These are phyloP conservation scores for Coriaria nepalensis DNA, from an alignment of 306 rosid genomes.

Conservation along the genomic window DNA sequence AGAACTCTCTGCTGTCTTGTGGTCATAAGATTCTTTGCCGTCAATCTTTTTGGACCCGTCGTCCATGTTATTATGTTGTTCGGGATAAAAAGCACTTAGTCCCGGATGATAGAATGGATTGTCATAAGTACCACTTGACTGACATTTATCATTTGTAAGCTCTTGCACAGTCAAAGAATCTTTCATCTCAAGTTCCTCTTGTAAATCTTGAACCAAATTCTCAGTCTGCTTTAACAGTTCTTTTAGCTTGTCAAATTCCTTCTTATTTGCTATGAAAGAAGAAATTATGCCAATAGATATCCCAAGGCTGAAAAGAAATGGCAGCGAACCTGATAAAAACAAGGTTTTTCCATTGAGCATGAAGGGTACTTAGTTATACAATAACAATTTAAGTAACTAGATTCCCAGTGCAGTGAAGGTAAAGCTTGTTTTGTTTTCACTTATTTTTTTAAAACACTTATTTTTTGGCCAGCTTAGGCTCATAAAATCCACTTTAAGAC, in stretches of 20 bases:
- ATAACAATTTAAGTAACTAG: background rate
- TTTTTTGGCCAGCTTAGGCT: no score
- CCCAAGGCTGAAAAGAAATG: constrained; percentile 56
- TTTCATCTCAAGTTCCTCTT: constrained; percentile 85
- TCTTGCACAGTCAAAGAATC: constrained; percentile 74
- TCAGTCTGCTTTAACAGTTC: constrained; percentile 51
- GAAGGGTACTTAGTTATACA: no score
- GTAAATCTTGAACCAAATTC: constrained; percentile 80
- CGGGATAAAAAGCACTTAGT: constrained; percentile 25
- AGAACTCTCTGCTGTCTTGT: constrained; percentile 40
- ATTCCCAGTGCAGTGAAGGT: no score
- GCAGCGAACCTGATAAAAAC: constrained; percentile 23
- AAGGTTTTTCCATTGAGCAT: background rate
- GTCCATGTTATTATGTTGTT: constrained; percentile 21
- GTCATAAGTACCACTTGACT: constrained; percentile 34
- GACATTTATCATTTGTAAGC: constrained; percentile 42
- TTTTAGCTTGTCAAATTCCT: constrained; percentile 45
- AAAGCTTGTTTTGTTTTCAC: no score
- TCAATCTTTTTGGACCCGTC: constrained; percentile 16
- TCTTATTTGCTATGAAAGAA: constrained; percentile 32
- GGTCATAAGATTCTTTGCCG: constrained; percentile 22
- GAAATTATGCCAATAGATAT: constrained; percentile 55
- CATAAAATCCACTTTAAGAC: no score
- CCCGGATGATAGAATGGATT: constrained; percentile 26
- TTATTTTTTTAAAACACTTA: no score